Evolutionary conservation across 2,329 filamentous ascomycete species (phyloP).

Genomic region (Aspergillus texensis): DNA sequence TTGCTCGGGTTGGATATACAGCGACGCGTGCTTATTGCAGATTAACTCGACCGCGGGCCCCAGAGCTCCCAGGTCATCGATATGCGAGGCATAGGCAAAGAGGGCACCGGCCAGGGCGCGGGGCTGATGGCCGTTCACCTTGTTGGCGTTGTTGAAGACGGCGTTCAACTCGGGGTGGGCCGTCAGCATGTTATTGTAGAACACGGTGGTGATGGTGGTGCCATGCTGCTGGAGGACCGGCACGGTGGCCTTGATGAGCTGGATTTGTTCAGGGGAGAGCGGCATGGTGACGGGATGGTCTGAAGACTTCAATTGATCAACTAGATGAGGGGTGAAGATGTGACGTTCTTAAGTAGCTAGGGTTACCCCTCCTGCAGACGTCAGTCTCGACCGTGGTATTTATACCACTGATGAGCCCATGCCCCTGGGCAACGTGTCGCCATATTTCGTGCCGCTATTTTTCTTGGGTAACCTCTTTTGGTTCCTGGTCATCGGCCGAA

Average conservation of each 20-base stretch:
- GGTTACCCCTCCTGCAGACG: neutral
- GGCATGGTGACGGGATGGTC: neutral
- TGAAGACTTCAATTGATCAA: neutral
- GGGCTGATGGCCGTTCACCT: constrained; percentile 68
- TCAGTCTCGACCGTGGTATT: neutral
- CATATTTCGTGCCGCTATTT: neutral
- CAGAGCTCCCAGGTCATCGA: constrained; percentile 67
- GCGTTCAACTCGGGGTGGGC: constrained; percentile 68
- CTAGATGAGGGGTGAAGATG: neutral
- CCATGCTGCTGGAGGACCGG: constrained; percentile 70
- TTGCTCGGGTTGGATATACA: constrained; percentile 69
- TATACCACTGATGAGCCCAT: neutral
- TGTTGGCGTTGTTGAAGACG: constrained; percentile 72
- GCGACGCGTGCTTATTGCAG: constrained; percentile 73
- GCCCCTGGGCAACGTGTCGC: neutral
- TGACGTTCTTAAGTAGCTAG: neutral
- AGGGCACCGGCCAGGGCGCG: constrained; percentile 70
- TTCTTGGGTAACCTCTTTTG: neutral
- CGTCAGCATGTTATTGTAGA: constrained; percentile 70
- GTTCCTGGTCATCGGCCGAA: neutral
- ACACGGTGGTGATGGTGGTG: constrained; percentile 67
- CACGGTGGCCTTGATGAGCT: constrained; percentile 56
- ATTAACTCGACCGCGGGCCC: constrained; percentile 65
- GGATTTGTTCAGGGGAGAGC: neutral
- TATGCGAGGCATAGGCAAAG: constrained; percentile 71